Conservation (phyloP, 192 early-diverging fungal genomes). For the Podila epigama region DNA sequence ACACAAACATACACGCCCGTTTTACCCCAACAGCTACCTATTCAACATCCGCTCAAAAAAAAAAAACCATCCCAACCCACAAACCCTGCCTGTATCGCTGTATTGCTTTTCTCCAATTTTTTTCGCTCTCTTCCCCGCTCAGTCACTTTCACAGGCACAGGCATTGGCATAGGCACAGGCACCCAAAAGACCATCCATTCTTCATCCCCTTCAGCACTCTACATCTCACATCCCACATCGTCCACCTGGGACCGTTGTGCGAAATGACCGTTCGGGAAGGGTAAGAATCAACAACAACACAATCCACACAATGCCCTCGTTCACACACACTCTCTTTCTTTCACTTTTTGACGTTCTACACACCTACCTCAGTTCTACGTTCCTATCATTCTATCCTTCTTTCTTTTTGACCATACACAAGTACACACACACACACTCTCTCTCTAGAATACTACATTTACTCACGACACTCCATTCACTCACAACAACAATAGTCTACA, state of each 20-base stretch:
- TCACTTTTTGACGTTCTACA: neutral
- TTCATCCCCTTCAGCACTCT: no score
- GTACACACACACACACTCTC: neutral
- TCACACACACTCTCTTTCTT: no score
- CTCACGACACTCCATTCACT: neutral
- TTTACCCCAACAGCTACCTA: neutral
- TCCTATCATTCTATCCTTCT: neutral
- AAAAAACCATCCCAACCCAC: no score
- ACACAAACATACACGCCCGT: neutral
- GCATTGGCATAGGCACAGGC: no score
- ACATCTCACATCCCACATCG: no score
- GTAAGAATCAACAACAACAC: conserved; percentile 4
- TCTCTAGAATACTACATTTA: neutral
- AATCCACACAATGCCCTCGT: neutral
- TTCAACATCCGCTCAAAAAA: conserved; percentile 1
- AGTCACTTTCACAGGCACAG: neutral
- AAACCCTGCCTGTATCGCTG: no score
- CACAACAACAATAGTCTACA: conserved; percentile 24
- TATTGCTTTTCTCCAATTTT: neutral
- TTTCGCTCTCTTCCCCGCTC: neutral
- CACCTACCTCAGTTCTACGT: neutral
- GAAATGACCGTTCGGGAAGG: conserved; percentile 48
- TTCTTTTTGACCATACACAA: neutral
- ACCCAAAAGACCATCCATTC: no score
- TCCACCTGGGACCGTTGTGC: conserved; percentile 11